Evolutionary conservation across 768 basidiomycete genomes (phyloP), one percentile per base, ranked within the genome.

Genomic region (Zangia roseola): DNA sequence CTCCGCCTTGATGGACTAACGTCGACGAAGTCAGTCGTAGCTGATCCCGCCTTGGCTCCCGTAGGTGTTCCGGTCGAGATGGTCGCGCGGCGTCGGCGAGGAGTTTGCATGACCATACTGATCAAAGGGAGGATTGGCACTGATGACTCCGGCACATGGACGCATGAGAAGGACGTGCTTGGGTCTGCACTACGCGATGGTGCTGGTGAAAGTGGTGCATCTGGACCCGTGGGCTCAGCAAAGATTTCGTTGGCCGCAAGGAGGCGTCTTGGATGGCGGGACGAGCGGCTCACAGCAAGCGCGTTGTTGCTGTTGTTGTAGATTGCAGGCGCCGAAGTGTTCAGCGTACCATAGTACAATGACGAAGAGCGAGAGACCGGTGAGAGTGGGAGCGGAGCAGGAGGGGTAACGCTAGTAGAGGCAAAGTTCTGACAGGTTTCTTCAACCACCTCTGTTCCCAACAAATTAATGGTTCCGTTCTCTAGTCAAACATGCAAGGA

Each of bases 401-500:
- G 75, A 24, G 74, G 67, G 33, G 74, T 65, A 56, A 63, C 72
- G 20, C 69, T 71, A 0, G 71, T 72, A 9, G 80, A 77, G 23
- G 80, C 84, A 59, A 92, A 91, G 48, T 79, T 85, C 61, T 86
- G 81, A 35, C 84, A 76, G 13, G 89, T 83, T 58, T 91, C 91
- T 60, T 90, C 85, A 7, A 91, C 86, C 14, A 91, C 88, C 71
- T 81, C 89, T 91, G 65, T 42, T 43, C 16, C 9, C 20, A 39
- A 50, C 2, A n/a, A 45, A 53, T 45, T 37, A 57, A n/a, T 14
- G 5, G 20, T 20, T 25, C 6, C 1, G 30, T 19, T 10, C 39
- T 49, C 19, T 26, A 17, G 10, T 35, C 25, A 43, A 24, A 40
- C 20, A 31, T 5, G 4, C 4, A 25, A 28, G 30, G 9, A 79